Conservation (phyloP, 2,329 filamentous ascomycete species). For the Bipolaris zeicola region DNA sequence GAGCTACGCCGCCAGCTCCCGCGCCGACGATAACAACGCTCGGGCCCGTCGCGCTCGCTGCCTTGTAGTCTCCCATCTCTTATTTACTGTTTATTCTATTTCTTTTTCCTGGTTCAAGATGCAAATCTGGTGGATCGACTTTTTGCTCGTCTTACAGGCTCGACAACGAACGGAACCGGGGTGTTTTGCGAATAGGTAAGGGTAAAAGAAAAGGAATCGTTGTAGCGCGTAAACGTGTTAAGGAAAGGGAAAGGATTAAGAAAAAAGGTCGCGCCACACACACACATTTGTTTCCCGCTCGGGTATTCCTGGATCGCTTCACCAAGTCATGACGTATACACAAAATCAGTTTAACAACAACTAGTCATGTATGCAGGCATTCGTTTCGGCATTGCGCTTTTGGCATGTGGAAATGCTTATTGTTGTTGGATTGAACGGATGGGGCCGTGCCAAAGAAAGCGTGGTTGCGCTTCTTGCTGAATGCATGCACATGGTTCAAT, state of each 20-base stretch:
- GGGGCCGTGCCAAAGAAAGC: not conserved
- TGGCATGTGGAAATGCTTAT: constrained; percentile 5
- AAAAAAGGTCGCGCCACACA: constrained; percentile 15
- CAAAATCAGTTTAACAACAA: constrained; percentile 7
- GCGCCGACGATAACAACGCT: constrained; percentile 60
- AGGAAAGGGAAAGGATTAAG: not conserved
- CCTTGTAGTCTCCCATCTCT: constrained; percentile 17
- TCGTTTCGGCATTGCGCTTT: not conserved
- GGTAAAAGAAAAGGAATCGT: constrained; percentile 1
- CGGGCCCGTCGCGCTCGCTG: constrained; percentile 17
- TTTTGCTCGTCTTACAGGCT: not conserved
- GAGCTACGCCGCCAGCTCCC: constrained; percentile 73
- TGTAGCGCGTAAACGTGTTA: not conserved
- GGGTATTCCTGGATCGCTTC: constrained; percentile 11
- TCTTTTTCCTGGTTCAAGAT: not conserved
- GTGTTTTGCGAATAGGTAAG: not conserved
- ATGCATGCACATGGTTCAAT: not conserved
- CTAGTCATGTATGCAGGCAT: constrained; percentile 3
- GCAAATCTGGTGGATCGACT: not conserved
- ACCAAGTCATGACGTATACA: constrained; percentile 26
- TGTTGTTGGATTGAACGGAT: not conserved
- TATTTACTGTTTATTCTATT: not conserved
- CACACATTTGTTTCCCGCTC: not conserved
- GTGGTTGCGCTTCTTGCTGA: not conserved
- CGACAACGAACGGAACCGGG: not conserved